Base-by-base conservation (phyloP, 192 early-diverging fungal species). In the Podochytrium sp. region DNA sequence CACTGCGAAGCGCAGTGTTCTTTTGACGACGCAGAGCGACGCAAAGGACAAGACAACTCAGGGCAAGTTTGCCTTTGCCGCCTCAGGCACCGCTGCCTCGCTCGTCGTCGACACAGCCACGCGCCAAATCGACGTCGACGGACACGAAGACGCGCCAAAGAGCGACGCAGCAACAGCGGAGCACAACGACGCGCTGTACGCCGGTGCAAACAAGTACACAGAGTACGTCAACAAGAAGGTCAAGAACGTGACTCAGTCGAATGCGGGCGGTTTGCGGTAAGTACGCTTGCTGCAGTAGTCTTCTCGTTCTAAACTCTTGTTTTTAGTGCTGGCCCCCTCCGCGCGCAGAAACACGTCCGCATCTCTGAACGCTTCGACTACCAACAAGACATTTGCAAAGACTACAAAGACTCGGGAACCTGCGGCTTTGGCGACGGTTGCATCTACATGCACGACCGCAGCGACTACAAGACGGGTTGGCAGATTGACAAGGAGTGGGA, bases 361-460 rank as follows among this genome's bases (percentile, higher is more conserved):
- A 90, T 95, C 3, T 90, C 91, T 27, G 85, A 85, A 50, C 87
- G 93, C 34, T 93, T 99, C 71, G 98, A 99, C 81, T 99, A 98
- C 78, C 94, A 97, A 79, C 95, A 95, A 29, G 96, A 96, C 70
- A 88, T 99, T 32, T 99, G 98, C 86, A 99, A 99, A 81, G 98
- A 99, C 84, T 99, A 98, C 84, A 98, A 98, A 64, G 74, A 79
- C 70, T 77, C 75, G 27, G 79, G 80, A 47, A 81, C 69, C 79
- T 99, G 98, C 79, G 98, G 98, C 32, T 99, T 94, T 81, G 98
- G 98, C 51, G 98, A 99, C 79, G 93, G 91, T 23, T 99, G 98
- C 81, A 94, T 91, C 38, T 99, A 96, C 75, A 90, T 99, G 83
- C 98, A 99, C 72, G 98, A 99, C 77, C 91, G 98, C 67, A 92